A percentile compares a stretch with the other conserved stretches of the same genome.
Conservation (phyloP, 2,329 filamentous ascomycete species). For the Epichloe amarillans region DNA sequence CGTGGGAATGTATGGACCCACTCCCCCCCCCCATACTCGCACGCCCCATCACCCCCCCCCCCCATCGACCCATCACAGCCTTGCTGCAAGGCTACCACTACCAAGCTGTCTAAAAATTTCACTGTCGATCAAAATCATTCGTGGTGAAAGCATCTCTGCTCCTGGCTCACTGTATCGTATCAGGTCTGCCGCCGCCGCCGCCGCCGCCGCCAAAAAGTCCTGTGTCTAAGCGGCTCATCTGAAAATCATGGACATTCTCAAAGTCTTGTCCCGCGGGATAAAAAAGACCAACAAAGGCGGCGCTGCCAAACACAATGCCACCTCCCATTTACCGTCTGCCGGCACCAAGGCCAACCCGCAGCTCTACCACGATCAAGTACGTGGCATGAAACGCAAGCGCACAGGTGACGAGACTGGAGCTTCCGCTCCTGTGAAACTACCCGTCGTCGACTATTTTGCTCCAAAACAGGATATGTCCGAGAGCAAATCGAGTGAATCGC, state of each 20-base stretch:
- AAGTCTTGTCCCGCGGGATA: conserved; percentile 56
- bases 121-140: background rate
- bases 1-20: background rate
- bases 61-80: conserved; percentile 8
- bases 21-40: conserved; percentile 3
- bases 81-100: conserved; percentile 11
- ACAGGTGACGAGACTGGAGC: conserved; percentile 22
- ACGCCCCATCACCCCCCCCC: too few relatives aligned
- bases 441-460: conserved; percentile 47
- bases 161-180: background rate
- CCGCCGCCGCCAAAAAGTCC: background rate
- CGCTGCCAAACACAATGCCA: conserved; percentile 15
- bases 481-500: conserved; percentile 16
- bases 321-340: conserved; percentile 46
- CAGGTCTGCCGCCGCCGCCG: background rate
- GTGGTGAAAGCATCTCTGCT: background rate
- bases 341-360: conserved; percentile 54
- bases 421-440: conserved; percentile 20
- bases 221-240: background rate
- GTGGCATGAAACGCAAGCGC: conserved; percentile 43
- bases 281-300: conserved; percentile 38
- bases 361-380: conserved; percentile 48
- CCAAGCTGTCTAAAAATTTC: conserved; percentile 8
- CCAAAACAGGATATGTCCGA: conserved; percentile 22
- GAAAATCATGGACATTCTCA: conserved; percentile 54